Evolutionary conservation across 2,329 filamentous ascomycete genomes (phyloP), one percentile per base, ranked within the genome.

Genomic region (Xylaria sp.): DNA sequence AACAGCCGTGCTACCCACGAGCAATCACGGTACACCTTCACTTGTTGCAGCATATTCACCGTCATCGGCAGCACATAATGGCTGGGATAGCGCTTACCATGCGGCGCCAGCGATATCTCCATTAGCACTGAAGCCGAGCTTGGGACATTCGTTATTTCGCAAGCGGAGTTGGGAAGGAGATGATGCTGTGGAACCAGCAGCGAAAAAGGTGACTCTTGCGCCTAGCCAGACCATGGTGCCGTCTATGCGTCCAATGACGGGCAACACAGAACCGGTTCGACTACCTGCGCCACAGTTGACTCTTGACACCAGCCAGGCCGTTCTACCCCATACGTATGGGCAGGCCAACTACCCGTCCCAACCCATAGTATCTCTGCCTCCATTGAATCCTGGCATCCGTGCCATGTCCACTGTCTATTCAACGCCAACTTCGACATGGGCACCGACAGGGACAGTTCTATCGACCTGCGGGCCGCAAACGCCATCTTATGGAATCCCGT

Each of bases 391-490:
- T 12, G 82, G 83, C n/a, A 77, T 84, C 37, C 87, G 91, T 51
- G 86, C 92, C 8, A 94, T 96, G 89, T 84, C 90, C 6, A 87
- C 90, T 17, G 89, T 93, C 1, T 97, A 91, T 74, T 83, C 87
- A 33, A 78, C 81, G 11, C 79, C 87, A 1, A 72, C 75, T 60
- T 67, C 74, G 28, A 67, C 75, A 60, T 78, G 79, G 71, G 70
- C 77, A 15, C 77, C 78, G 49, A 77, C 78, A 51, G 75, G 75
- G 15, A 54, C 75, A 0, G 49, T 73, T 3, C 42, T 73, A 15
- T 66, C 73, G 9, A 75, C 74, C 2, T 76, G 69, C 43, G 74
- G 74, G 21, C 72, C 75, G 4, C 70, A 73, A 49, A 71, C 75
- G n/a, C 71, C 73, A 2, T 71, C 74, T 0, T 73, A 71, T 33